These are phyloP conservation scores for Solanum sejunctum DNA, from an alignment of 257 asterid species.

Conservation along the genomic window DNA sequence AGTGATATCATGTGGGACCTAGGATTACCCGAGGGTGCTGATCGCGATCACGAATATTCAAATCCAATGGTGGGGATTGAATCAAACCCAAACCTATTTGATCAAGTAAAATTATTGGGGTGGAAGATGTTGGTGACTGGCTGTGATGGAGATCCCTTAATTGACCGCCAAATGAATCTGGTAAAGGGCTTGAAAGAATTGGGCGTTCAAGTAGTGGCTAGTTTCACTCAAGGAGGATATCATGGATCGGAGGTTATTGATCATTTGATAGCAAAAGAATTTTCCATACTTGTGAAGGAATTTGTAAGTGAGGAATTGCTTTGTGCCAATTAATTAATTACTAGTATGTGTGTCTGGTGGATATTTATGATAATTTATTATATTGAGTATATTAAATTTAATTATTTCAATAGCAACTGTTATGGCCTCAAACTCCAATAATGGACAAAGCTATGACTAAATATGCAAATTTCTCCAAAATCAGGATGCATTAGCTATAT, in stretches of 20 bases:
- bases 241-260: conserved; percentile 4
- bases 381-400: too few species aligned
- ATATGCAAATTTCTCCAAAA: too few species aligned
- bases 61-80: neutral
- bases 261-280: conserved; percentile 4
- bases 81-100: neutral
- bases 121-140: neutral
- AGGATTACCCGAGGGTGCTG: neutral
- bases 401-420: too few species aligned
- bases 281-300: neutral
- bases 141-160: neutral
- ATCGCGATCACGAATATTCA: neutral
- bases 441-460: too few species aligned
- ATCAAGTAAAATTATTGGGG: neutral
- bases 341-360: too few species aligned
- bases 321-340: too few species aligned
- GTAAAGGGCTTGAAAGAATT: neutral
- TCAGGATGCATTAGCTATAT: too few species aligned
- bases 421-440: too few species aligned
- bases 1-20: neutral
- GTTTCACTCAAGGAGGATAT: conserved; percentile 2
- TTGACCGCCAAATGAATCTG: neutral
- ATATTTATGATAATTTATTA: too few species aligned
- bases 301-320: neutral
- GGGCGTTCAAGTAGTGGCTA: conserved; percentile 4